A percentile compares a stretch with the other conserved stretches of the same genome.
Conservation (phyloP, 768 basidiomycete genomes). For the Xanthoconium stramineum region DNA sequence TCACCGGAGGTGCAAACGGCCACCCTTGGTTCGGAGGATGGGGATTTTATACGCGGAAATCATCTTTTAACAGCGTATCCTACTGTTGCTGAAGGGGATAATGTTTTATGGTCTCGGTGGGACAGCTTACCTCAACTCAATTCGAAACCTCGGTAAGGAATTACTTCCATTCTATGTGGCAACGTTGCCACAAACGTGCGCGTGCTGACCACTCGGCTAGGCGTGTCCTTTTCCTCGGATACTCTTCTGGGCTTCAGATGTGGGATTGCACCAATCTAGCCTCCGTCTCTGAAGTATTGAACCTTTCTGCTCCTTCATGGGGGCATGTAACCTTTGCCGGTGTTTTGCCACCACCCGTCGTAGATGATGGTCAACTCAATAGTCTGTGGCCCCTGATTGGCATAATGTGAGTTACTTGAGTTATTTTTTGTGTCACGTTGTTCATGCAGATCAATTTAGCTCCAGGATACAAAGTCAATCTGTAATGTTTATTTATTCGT, state of each 20-base stretch:
- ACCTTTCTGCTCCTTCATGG: slow-evolving; percentile 40
- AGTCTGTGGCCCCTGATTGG: slow-evolving; percentile 35
- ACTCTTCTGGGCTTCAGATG: slow-evolving; percentile 50
- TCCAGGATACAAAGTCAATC: slow-evolving; percentile 24
- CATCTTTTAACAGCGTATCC: slow-evolving; percentile 26
- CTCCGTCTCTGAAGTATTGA: slow-evolving; percentile 50
- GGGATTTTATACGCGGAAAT: slow-evolving; percentile 13
- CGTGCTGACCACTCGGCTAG: slow-evolving; percentile 22
- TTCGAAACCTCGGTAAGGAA: slow-evolving; percentile 19
- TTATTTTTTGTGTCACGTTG: background rate
- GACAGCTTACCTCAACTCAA: slow-evolving; percentile 22
- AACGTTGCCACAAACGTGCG: background rate
- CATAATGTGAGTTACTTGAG: slow-evolving; percentile 29
- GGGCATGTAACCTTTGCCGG: slow-evolving; percentile 37
- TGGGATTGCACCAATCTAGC: slow-evolving; percentile 61
- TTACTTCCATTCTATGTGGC: background rate
- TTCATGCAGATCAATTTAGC: slow-evolving; percentile 13
- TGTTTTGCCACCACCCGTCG: slow-evolving; percentile 36
- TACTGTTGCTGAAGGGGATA: slow-evolving; percentile 30
- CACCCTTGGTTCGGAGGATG: slow-evolving; percentile 23
- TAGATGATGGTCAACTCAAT: slow-evolving; percentile 28
- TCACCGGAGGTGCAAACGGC: slow-evolving; percentile 14
- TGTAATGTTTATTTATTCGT: slow-evolving; percentile 43
- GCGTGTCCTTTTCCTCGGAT: slow-evolving; percentile 52
- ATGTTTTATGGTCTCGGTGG: slow-evolving; percentile 34